Evolutionary conservation across 2,329 filamentous ascomycete species (phyloP).

Genomic region (Fusarium irregulare): DNA sequence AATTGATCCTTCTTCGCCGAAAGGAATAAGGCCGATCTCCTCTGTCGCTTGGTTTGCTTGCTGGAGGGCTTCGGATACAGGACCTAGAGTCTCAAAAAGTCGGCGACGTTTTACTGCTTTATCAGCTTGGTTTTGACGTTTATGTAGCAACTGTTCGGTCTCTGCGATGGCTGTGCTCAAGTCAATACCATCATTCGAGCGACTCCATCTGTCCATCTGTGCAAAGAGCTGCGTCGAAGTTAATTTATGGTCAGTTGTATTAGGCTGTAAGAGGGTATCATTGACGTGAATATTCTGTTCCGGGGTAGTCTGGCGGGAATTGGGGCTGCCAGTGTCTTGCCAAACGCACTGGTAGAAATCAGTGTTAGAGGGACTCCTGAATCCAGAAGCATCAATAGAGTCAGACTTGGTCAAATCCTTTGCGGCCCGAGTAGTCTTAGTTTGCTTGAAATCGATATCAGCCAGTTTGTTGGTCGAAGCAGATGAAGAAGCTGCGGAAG

Average conservation of each 20-base stretch:
- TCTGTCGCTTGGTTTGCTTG: fast-evolving
- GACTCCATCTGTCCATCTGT: not conserved
- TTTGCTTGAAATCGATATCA: not conserved
- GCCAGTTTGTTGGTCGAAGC: not conserved
- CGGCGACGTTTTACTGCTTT: not conserved
- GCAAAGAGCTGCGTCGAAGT: not conserved
- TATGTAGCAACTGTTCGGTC: not conserved
- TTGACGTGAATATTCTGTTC: not conserved
- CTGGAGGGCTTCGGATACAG: not conserved
- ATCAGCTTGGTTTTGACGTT: not conserved
- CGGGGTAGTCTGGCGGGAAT: not conserved
- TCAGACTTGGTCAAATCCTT: not conserved
- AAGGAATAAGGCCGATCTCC: fast-evolving
- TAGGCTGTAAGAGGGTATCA: not conserved
- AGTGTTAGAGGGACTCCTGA: not conserved
- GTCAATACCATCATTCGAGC: not conserved
- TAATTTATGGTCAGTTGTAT: not conserved
- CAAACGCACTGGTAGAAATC: not conserved
- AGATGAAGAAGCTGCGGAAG: not conserved
- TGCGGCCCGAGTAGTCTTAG: fast-evolving
- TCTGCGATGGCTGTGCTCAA: not conserved
- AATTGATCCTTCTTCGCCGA: not conserved
- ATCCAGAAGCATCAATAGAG: not conserved
- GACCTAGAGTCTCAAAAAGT: not conserved
- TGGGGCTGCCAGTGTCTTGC: not conserved